These are phyloP conservation scores for Cyclotella choctawhatcheeana DNA, from an alignment of 108 stramenopile species.

Conservation along the genomic window DNA sequence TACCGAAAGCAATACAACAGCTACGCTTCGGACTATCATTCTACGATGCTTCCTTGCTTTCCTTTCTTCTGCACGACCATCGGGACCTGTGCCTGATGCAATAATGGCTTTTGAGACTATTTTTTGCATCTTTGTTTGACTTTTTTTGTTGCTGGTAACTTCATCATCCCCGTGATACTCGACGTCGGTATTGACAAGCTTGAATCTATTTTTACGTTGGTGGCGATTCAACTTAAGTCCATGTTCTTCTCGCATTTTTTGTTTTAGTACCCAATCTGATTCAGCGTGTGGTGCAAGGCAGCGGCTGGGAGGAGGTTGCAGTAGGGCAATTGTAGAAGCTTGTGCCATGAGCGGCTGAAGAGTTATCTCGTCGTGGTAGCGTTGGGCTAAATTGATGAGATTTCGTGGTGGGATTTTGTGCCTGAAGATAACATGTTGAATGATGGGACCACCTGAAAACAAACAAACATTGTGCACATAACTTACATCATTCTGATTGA, in stretches of 20 bases:
- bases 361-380: slow-evolving; percentile 56
- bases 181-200: slow-evolving; percentile 17
- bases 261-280: slow-evolving; percentile 75
- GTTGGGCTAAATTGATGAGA: slow-evolving; percentile 59
- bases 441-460: neutral
- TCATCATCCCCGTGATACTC: slow-evolving; percentile 19
- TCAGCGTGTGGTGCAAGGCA: slow-evolving; percentile 53
- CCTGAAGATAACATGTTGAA: slow-evolving; percentile 37
- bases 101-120: slow-evolving; percentile 51
- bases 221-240: slow-evolving; percentile 57
- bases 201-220: slow-evolving; percentile 59
- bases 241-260: slow-evolving; percentile 56
- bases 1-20: slow-evolving; percentile 43
- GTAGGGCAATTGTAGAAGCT: slow-evolving; percentile 56
- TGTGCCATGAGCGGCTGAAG: slow-evolving; percentile 45
- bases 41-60: slow-evolving; percentile 45
- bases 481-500: slow-evolving; percentile 76
- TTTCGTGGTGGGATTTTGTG: slow-evolving; percentile 77
- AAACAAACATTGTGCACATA: neutral
- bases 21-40: slow-evolving; percentile 37
- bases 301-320: slow-evolving; percentile 67
- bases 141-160: neutral
- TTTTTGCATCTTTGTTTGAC: slow-evolving; percentile 11
- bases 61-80: slow-evolving; percentile 47
- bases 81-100: slow-evolving; percentile 68